Evolutionary conservation across 352 stramenopile genomes (phyloP), one percentile per base, ranked within the genome.

Genomic region (Phytophthora capsici): DNA sequence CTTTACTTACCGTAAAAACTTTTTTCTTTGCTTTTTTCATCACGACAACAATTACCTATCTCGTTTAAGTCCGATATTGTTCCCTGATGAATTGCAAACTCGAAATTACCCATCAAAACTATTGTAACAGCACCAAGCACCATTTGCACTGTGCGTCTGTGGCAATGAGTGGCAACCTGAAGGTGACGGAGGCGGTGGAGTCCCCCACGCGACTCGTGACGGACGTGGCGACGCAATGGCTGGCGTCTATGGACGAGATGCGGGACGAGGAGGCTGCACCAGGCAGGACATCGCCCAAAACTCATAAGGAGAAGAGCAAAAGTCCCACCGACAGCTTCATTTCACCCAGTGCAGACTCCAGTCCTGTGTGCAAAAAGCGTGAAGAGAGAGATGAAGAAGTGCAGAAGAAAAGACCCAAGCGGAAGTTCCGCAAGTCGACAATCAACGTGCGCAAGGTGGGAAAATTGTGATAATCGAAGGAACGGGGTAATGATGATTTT

Each of bases 371-470:
- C 13, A 69, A 69, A 17, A 69, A 73, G 23, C 34, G 60, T 4
- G 46, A 36, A 14, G 13, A 47, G 13, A 30, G 13, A 9, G 63
- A 20, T 16, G 34, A 57, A 20, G 17, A 25, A 0, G 16, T 10
- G 9, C 28, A 8, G 32, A 73, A 62, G 22, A 69, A 69, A 56
- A 63, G 45, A 45, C 40, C 60, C 34, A 74, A 70, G 40, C 60
- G 66, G 22, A 74, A 74, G 34, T 58, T 48, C 50, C 66, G 66
- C 26, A 74, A 74, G 43, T 74, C 66, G n/a, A 74, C 66, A 20
- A 74, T 74, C 37, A 69, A 74, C 14, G 43, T 74, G 12, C 66
- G 66, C 9, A 74, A 74, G 55, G 66, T 74, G 32, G 13, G 37
- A 3, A 40, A 32, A 12, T n/a, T 26, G 10, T 12, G 28, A 34